These are phyloP conservation scores for Epicoccum sorghinum DNA, from an alignment of 2,329 filamentous ascomycete species.

Conservation along the genomic window DNA sequence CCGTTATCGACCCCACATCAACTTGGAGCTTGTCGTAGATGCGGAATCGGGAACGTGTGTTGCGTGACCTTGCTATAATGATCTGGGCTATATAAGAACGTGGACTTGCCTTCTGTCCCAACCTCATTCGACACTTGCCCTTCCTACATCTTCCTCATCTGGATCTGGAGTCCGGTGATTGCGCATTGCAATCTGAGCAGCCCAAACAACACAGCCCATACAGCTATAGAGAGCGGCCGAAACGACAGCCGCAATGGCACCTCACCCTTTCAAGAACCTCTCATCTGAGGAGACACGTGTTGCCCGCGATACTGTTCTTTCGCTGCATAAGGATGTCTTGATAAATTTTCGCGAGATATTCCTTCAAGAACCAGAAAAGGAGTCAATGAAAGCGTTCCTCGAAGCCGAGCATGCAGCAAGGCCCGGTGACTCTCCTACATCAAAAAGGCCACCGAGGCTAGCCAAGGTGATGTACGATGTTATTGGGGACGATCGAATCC, in stretches of 20 bases:
- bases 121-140: neutral
- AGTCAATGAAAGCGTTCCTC: slow-evolving; percentile 55
- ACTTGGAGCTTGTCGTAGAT: slow-evolving; percentile 1
- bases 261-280: slow-evolving; percentile 63
- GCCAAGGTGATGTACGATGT: slow-evolving; percentile 64
- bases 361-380: slow-evolving; percentile 58
- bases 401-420: slow-evolving; percentile 53
- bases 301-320: slow-evolving; percentile 58
- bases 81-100: slow-evolving; percentile 3
- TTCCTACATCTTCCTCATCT: neutral
- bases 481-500: slow-evolving; percentile 57
- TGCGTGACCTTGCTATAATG: neutral
- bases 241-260: slow-evolving; percentile 39
- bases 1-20: slow-evolving; percentile 16
- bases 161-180: neutral
- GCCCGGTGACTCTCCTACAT: slow-evolving; percentile 46
- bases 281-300: slow-evolving; percentile 60
- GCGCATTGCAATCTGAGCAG: neutral
- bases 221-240: neutral
- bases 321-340: slow-evolving; percentile 44
- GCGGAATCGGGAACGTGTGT: slow-evolving; percentile 16
- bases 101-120: neutral
- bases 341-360: slow-evolving; percentile 59
- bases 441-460: slow-evolving; percentile 55
- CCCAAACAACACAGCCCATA: neutral